These are phyloP conservation scores for Dichotomopilus funicola DNA, from an alignment of 2,329 filamentous ascomycete genomes.

Conservation along the genomic window DNA sequence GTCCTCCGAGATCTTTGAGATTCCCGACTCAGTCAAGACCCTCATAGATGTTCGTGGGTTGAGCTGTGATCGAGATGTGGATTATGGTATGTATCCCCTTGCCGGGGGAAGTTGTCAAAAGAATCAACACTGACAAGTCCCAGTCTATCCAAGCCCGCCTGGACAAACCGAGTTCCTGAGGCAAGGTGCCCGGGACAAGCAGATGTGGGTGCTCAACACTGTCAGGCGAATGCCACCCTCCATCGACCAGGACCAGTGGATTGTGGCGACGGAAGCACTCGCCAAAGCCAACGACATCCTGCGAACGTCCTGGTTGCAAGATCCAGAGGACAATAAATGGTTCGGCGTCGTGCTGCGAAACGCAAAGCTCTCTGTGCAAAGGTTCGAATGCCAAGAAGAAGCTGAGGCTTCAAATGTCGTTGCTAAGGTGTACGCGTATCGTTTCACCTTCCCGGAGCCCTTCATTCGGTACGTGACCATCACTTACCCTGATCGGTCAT, in stretches of 20 bases:
- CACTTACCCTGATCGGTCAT: background rate
- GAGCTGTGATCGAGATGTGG: no score
- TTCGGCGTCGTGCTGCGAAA: no score
- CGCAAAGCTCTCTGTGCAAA: no score
- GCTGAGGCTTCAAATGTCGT: no score
- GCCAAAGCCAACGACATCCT: background rate
- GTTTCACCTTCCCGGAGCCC: background rate
- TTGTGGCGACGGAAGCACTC: background rate
- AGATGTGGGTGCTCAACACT: background rate
- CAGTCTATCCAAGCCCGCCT: background rate
- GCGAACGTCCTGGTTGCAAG: background rate
- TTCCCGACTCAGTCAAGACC: background rate
- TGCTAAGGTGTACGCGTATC: background rate
- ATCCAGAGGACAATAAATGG: no score
- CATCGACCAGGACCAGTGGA: background rate
- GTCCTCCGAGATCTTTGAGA: no score
- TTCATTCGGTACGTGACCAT: background rate
- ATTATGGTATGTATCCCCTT: no score
- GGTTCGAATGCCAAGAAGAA: background rate
- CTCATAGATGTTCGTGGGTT: background rate
- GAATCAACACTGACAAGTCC: background rate
- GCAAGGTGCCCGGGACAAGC: background rate
- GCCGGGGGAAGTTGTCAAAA: no score
- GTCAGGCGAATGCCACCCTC: background rate
- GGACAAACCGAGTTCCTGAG: background rate